Percentiles rank a stretch among this genome's conserved stretches.
Conservation (phyloP, 805 yeast genomes). For the Suhomyces kilbournensis region DNA sequence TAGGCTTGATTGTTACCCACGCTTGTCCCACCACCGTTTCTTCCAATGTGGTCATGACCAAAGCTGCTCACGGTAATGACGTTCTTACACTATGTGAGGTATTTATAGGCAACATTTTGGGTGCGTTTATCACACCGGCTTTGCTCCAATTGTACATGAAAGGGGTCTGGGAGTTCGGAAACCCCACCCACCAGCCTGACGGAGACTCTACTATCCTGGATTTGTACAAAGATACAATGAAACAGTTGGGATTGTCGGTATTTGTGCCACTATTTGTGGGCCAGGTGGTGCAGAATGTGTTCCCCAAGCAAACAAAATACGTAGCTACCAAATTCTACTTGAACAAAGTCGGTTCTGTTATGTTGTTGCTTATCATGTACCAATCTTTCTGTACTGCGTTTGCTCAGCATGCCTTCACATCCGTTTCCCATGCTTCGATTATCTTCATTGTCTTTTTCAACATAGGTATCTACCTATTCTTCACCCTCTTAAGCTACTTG, state of each 20-base stretch:
- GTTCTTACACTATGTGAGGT: slow-evolving; percentile 79
- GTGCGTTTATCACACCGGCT: slow-evolving; percentile 87
- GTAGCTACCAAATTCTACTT: slow-evolving; percentile 54
- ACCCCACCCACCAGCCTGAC: slow-evolving; percentile 57
- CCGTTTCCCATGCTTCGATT: slow-evolving; percentile 64
- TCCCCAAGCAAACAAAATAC: slow-evolving; percentile 65
- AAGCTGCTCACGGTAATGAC: slow-evolving; percentile 80
- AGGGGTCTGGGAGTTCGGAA: slow-evolving; percentile 70
- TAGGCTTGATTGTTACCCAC: slow-evolving; percentile 79
- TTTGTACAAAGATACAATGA: slow-evolving; percentile 76
- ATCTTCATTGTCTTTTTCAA: slow-evolving; percentile 81
- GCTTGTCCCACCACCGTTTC: slow-evolving; percentile 91
- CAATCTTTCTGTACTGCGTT: slow-evolving; percentile 85
- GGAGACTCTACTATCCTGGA: slow-evolving; percentile 47
- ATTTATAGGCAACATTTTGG: slow-evolving; percentile 76
- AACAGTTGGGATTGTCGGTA: slow-evolving; percentile 79
- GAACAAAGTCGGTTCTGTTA: slow-evolving; percentile 73
- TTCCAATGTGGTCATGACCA: slow-evolving; percentile 90
- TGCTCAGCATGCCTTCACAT: slow-evolving; percentile 72
- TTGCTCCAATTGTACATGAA: slow-evolving; percentile 65
- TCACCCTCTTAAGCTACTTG: slow-evolving; percentile 60
- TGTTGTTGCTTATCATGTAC: slow-evolving; percentile 75
- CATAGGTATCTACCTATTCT: slow-evolving; percentile 72
- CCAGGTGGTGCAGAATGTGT: slow-evolving; percentile 69
- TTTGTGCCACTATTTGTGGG: slow-evolving; percentile 89